These are phyloP conservation scores for Malassezia restricta DNA, from an alignment of 1,284 basidiomycete genomes.

Conservation along the genomic window DNA sequence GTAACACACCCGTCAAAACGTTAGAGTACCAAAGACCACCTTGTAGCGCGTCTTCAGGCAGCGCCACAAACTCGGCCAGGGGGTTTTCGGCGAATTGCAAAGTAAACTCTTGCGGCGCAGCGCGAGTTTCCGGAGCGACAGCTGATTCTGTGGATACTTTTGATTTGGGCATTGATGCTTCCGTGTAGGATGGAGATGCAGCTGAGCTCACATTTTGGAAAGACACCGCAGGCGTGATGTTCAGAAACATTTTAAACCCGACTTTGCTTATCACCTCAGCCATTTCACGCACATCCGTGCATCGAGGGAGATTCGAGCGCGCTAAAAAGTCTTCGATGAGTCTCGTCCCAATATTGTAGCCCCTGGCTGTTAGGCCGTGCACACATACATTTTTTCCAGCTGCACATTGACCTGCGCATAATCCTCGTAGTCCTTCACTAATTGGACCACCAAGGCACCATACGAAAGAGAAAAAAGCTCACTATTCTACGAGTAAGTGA, in stretches of 20 bases:
- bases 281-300: slow-evolving; percentile 79
- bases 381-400: slow-evolving; percentile 54
- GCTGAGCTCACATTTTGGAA: slow-evolving; percentile 48
- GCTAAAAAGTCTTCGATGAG: slow-evolving; percentile 97
- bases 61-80: slow-evolving; percentile 87
- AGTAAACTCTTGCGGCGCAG: slow-evolving; percentile 54
- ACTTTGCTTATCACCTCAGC: slow-evolving; percentile 52
- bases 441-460: slow-evolving; percentile 90
- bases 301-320: slow-evolving; percentile 57
- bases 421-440: slow-evolving; percentile 98
- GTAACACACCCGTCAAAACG: slow-evolving; percentile 79
- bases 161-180: background rate
- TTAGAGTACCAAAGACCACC: slow-evolving; percentile 88
- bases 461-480: slow-evolving; percentile 96
- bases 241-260: slow-evolving; percentile 96
- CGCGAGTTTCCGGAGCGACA: background rate
- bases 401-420: slow-evolving; percentile 66
- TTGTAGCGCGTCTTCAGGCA: slow-evolving; percentile 67
- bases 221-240: slow-evolving; percentile 71
- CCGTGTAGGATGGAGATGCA: background rate
- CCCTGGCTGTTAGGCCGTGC: slow-evolving; percentile 54
- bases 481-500: slow-evolving; percentile 54
- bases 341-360: slow-evolving; percentile 91
- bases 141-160: background rate
- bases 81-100: slow-evolving; percentile 91